Base-by-base conservation (phyloP, 257 asterid species). In the Euphrasia confusa region DNA sequence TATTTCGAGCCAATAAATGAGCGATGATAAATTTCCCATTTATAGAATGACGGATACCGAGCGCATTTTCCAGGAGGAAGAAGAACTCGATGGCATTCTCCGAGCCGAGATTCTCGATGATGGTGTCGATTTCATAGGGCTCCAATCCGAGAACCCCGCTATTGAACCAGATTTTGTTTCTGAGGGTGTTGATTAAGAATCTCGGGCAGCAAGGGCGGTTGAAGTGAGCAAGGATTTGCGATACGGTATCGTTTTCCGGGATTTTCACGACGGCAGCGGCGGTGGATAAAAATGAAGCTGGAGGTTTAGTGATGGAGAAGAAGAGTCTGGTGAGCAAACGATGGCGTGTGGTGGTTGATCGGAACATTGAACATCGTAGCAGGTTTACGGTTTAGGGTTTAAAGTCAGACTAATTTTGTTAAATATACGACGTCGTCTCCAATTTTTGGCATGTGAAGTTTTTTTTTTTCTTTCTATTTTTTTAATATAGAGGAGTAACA, bases 81-180 rank as follows among this genome's bases (percentile, higher is more conserved):
- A 88, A 91, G 77, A 88, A 82, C 28, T 77, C 82, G 21, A 88
- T 63, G 24, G 94, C 92, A 56, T 75, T 60, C 32, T 82, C 85
- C 21, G 80, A 67, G 61, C 64, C 58, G 62, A 86, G 64, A 13
- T 67, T 67, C 50, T 69, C 73, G 55, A 91, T 7, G 57, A 88
- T 68, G 45, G 74, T 24, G 37, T 80, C 86, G 5, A 84, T 68
- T 75, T 91, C 90, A 2, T 64, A 60, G 12, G 78, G 15, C 32
- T 54, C 72, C 73, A 88, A 54, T 13, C 60, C 63, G 27, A 58
- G 53, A 30, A 81, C 70, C 54, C 75, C 70, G 24, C 65, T 61
- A 65, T 48, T 74, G 75, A 82, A 68, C 60, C 64, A 74, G 4
- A 30, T 66, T 65, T 79, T 73, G 54, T 7, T 50, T 21, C 76